Conservation (phyloP, 1,139 yeast genomes). For the Keqinozyma sinolaborantium region DNA sequence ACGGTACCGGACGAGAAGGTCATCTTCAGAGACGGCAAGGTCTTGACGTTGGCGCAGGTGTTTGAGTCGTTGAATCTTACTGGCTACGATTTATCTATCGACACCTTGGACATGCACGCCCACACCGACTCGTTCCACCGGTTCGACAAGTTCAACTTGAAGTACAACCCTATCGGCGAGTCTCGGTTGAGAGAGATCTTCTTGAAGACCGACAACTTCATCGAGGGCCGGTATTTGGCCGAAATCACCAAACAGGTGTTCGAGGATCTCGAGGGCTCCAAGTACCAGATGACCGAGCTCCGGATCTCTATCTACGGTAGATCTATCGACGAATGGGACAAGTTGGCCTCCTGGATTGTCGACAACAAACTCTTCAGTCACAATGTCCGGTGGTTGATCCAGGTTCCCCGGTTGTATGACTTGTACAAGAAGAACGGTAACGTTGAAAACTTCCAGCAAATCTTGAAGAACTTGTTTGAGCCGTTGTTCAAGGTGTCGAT, state of each 20-base stretch:
- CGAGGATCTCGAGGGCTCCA: conserved; percentile 88
- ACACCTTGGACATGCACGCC: conserved; percentile 98
- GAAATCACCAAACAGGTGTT: conserved; percentile 92
- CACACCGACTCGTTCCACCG: conserved; percentile 97
- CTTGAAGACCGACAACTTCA: conserved; percentile 90
- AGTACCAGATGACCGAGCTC: conserved; percentile 96
- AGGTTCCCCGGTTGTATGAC: conserved; percentile 91
- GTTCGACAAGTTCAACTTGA: conserved; percentile 94
- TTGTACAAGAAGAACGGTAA: conserved; percentile 76
- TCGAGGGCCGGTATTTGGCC: conserved; percentile 84
- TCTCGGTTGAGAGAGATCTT: conserved; percentile 94
- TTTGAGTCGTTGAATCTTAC: conserved; percentile 86
- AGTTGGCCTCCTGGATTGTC: conserved; percentile 89
- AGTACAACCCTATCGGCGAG: conserved; percentile 97
- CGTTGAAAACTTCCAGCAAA: conserved; percentile 70
- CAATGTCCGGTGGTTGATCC: conserved; percentile 95
- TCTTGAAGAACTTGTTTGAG: conserved; percentile 71
- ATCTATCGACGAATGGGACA: conserved; percentile 89
- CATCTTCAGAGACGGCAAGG: conserved; percentile 87
- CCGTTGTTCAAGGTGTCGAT: conserved; percentile 92
- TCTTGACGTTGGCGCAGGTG: conserved; percentile 82
- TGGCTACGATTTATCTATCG: conserved; percentile 93
- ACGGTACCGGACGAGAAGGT: conserved; percentile 78
- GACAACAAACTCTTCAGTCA: conserved; percentile 90
- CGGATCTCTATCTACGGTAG: conserved; percentile 94